Conservation (phyloP, 371 early-diverging fungal species). For the Quaeritorhiza haematococci region DNA sequence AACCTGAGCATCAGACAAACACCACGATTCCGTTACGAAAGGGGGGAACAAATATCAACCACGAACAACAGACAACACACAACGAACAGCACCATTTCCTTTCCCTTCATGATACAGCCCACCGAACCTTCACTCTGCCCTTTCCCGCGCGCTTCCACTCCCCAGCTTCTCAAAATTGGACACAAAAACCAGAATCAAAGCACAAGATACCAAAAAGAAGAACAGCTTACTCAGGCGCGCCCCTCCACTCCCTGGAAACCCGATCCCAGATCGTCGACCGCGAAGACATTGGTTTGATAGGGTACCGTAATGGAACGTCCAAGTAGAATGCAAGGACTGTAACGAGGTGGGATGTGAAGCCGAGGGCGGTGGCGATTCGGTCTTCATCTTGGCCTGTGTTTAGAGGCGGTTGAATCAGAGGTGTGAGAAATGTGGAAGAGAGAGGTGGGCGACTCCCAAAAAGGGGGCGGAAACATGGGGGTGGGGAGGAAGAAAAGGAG, state of each 20-base stretch:
- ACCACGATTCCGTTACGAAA: too few relatives aligned
- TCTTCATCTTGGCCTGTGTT: slow-evolving; percentile 57
- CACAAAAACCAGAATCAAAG: background rate
- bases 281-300: slow-evolving; percentile 71
- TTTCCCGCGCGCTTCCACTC: too few relatives aligned
- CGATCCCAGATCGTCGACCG: slow-evolving; percentile 66
- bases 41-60: too few relatives aligned
- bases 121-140: too few relatives aligned
- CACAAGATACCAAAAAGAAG: too few relatives aligned
- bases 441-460: background rate
- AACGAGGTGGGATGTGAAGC: slow-evolving; percentile 67
- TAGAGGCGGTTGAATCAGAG: background rate
- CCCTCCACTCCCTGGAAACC: slow-evolving; percentile 30
- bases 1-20: slow-evolving; percentile 48
- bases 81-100: too few relatives aligned
- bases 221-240: slow-evolving; percentile 23
- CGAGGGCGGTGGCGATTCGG: slow-evolving; percentile 65
- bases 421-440: too few relatives aligned
- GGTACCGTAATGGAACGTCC: slow-evolving; percentile 68
- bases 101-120: too few relatives aligned
- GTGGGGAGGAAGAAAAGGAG: background rate
- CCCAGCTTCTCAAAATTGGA: background rate
- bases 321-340: slow-evolving; percentile 69
- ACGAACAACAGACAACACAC: too few relatives aligned
- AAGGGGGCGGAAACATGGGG: background rate